Evolutionary conservation across 176 grass and related monocot genomes (phyloP).

Genomic region (Aegilops tauschii): DNA sequence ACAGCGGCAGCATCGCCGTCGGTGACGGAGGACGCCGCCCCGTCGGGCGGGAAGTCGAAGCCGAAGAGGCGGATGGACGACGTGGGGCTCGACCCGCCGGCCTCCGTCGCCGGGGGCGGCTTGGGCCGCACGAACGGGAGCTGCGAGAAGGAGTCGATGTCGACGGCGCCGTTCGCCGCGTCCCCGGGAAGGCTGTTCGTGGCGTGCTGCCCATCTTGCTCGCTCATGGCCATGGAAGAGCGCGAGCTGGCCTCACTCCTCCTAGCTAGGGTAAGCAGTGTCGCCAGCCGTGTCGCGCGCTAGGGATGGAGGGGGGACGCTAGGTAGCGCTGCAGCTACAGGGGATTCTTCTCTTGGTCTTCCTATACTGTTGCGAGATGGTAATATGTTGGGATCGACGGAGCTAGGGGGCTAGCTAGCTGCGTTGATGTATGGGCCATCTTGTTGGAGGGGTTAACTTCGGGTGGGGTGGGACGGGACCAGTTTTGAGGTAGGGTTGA

Average conservation of each 20-base stretch:
- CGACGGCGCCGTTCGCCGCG: not conserved
- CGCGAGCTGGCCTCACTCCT: too few species aligned
- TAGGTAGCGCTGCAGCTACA: conserved; percentile 19
- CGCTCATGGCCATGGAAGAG: conserved; percentile 49
- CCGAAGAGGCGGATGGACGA: conserved; percentile 81
- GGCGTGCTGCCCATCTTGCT: conserved; percentile 48
- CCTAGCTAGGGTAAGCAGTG: conserved; percentile 10
- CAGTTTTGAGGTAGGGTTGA: conserved; percentile 36
- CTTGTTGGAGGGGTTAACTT: conserved; percentile 40
- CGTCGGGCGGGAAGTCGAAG: conserved; percentile 61
- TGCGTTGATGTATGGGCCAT: conserved; percentile 22
- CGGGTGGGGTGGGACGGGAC: conserved; percentile 24
- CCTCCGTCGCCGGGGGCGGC: not conserved
- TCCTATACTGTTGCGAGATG: conserved; percentile 18
- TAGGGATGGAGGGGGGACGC: not conserved
- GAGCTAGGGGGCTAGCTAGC: not conserved
- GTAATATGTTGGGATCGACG: conserved; percentile 10
- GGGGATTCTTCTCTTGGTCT: conserved; percentile 17
- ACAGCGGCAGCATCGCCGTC: not conserved
- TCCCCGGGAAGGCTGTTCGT: not conserved
- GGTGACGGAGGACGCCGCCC: conserved; percentile 5
- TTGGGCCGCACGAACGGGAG: conserved; percentile 67
- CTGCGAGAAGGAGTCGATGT: conserved; percentile 86
- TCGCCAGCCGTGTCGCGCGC: not conserved
- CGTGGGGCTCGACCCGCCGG: conserved; percentile 22